Base-by-base conservation (phyloP, 2,329 filamentous ascomycete genomes). In the Mariannaea elegans region DNA sequence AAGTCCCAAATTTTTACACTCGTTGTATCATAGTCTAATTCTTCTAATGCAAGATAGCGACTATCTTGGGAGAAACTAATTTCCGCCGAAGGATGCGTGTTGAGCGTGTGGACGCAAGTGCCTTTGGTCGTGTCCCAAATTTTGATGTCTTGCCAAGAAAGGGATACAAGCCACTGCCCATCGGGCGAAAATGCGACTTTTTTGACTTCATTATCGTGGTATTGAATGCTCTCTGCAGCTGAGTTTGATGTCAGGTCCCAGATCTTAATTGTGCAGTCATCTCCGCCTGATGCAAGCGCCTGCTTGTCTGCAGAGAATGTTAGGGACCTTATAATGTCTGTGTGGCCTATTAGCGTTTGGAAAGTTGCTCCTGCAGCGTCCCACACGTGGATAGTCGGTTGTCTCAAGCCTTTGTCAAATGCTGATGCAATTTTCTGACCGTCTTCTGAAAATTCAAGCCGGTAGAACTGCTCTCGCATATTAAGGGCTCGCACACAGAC, bases 291-390 rank as follows among this genome's bases (percentile, higher is more conserved):
- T 2, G 34, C 34, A n/a, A 61, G 19, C 4, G 27, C 1, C 18
- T 34, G 29, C 2, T n/a, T 32, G 10, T 44, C 8, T 0, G 47
- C 9, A 1, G 47, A 52, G 7, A 32, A 57, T 1, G 23, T 9
- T 3, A 53, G 1, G 1, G 1, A 13, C 3, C 0, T 4, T 24
- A 19, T 2, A 3, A 0, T 3, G 7, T n/a, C 10, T 5, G 1
- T 7, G 7, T 38, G 5, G 6, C 7, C 32, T 9, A 13, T 42
- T 23, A 42, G 31, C 6, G n/a, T 32, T 12, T 1, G 6, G 6
- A 4, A 1, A 0, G 3, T 23, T 3, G 10, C 7, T 7, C 18
- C 27, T 7, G 13, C 9, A 3, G 19, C 16, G 14, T 53, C 8
- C 34, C 34, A 45, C 1, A 59, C 14, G 14, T 41, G 18, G 12